Evolutionary conservation across 2,329 filamentous ascomycete species (phyloP).

Genomic region (Neoscytalidium dimidiatum): DNA sequence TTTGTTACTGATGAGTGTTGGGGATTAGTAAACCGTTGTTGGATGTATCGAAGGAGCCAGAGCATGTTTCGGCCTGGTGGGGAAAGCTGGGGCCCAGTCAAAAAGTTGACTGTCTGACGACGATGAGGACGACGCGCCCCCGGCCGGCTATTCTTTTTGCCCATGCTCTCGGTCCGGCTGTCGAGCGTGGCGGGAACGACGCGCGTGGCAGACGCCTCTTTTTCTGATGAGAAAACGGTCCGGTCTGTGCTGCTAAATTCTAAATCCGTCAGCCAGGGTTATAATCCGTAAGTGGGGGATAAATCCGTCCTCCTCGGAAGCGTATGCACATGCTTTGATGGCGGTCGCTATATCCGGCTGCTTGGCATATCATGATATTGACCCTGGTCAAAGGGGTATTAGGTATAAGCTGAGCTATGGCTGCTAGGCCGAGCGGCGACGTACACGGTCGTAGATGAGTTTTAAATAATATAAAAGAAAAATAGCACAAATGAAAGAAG

Average conservation of each 20-base stretch:
- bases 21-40: neutral
- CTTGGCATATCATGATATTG: neutral
- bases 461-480: neutral
- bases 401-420: slow-evolving; percentile 5
- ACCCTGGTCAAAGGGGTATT: neutral
- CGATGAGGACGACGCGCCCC: neutral
- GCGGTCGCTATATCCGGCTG: neutral
- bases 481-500: slow-evolving; percentile 12
- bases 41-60: neutral
- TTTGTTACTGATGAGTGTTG: neutral
- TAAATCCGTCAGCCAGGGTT: neutral
- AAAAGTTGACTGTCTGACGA: neutral
- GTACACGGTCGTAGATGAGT: slow-evolving; percentile 4
- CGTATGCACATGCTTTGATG: neutral
- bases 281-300: neutral
- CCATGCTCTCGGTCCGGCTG: neutral
- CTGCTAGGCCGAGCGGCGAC: neutral
- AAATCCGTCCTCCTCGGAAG: neutral
- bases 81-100: neutral
- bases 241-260: neutral
- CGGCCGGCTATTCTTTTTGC: slow-evolving; percentile 1
- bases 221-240: neutral
- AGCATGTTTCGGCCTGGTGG: slow-evolving; percentile 6
- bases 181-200: neutral
- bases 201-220: neutral